These are phyloP conservation scores for Penicillium pancosmium DNA, from an alignment of 495 filamentous ascomycete species.

Conservation along the genomic window DNA sequence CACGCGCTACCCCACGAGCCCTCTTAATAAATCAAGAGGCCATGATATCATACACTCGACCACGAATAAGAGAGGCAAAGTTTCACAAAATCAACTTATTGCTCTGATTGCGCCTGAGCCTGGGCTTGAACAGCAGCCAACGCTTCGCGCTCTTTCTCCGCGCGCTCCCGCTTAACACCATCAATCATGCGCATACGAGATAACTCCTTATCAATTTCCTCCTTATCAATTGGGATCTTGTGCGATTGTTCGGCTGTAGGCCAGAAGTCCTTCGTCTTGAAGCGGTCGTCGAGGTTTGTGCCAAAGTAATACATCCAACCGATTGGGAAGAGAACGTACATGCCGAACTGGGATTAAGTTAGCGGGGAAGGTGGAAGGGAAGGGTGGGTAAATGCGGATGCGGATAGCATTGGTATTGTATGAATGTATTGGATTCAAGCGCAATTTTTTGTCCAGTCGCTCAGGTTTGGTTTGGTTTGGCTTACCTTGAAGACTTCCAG, in stretches of 20 bases:
- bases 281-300: constrained; percentile 92
- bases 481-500: constrained; percentile 94
- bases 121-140: constrained; percentile 37
- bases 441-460: constrained; percentile 1
- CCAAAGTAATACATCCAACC: constrained; percentile 99
- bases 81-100: constrained; percentile 8
- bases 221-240: constrained; percentile 83
- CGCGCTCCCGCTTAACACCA: constrained; percentile 43
- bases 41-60: not conserved
- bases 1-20: too few relatives aligned
- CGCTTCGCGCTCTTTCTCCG: constrained; percentile 60
- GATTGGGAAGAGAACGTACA: constrained; percentile 98
- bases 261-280: constrained; percentile 91
- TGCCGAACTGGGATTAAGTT: constrained; percentile 70
- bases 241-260: constrained; percentile 83
- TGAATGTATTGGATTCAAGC: too few relatives aligned
- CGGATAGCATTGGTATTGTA: too few relatives aligned
- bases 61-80: not conserved
- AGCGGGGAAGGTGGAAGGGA: not conserved
- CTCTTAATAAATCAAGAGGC: not conserved
- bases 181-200: constrained; percentile 64
- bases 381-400: too few relatives aligned
- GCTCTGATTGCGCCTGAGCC: constrained; percentile 8
- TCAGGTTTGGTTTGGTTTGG: constrained; percentile 10
- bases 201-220: constrained; percentile 81